Conservation (phyloP, 1,284 basidiomycete genomes). For the Irpex rosettiformis region DNA sequence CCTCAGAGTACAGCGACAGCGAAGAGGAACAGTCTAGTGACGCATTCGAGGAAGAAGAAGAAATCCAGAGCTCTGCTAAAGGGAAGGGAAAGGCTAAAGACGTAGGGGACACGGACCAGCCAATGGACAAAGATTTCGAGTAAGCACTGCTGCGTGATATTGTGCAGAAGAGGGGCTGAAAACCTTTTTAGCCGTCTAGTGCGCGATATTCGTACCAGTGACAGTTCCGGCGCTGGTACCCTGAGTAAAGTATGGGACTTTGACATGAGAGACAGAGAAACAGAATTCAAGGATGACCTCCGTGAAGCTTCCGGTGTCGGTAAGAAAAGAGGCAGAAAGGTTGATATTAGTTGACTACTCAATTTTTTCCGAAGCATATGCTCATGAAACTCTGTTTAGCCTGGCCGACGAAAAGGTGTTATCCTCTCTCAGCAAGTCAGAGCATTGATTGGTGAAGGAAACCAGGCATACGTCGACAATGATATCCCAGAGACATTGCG, state of each 20-base stretch:
- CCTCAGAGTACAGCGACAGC: neutral
- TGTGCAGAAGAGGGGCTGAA: neutral
- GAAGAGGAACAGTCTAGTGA: neutral
- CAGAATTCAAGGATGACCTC: constrained; percentile 66
- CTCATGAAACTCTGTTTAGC: constrained; percentile 20
- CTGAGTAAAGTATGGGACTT: constrained; percentile 68
- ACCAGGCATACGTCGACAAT: constrained; percentile 80
- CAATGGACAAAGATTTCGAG: constrained; percentile 34
- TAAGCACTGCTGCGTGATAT: constrained; percentile 11
- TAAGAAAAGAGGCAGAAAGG: constrained; percentile 44
- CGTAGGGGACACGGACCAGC: constrained; percentile 21
- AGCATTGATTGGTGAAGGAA: constrained; percentile 81
- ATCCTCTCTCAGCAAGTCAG: constrained; percentile 81
- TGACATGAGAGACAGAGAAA: constrained; percentile 59
- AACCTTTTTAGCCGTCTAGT: constrained; percentile 51
- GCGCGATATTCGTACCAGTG: constrained; percentile 51
- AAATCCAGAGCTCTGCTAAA: neutral
- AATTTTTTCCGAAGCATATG: neutral
- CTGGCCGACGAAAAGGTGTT: constrained; percentile 43
- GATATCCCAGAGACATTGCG: constrained; percentile 70
- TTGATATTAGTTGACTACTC: constrained; percentile 18
- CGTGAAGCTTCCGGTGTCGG: constrained; percentile 70
- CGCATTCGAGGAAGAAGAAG: neutral
- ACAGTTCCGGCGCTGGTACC: constrained; percentile 40
- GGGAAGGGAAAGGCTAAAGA: constrained; percentile 15